Base-by-base conservation (phyloP, 202 grass and related monocot species). In the Carex sylvatica region DNA sequence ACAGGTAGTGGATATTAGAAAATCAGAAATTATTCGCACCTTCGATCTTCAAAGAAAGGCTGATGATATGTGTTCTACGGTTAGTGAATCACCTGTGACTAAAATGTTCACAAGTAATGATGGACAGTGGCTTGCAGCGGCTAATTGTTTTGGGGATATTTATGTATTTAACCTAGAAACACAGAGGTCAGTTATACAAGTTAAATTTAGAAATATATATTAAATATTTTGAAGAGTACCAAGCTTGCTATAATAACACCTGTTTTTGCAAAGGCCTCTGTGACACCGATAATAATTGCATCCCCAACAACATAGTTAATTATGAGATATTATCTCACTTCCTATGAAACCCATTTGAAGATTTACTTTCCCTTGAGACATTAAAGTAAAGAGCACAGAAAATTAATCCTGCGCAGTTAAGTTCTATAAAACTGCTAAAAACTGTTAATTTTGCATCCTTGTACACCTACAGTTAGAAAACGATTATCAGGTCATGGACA, bases 131-230 rank as follows among this genome's bases (percentile, higher is more conserved):
- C 67, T 99, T 36, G 88, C 89, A 74, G 88, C 91, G 24, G 82
- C 86, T 66, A 96, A 88, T 88, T 96, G 89, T 79, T 92, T 89
- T 82, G 97, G 93, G 26, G 97, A 99, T 87, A 89, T 99, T 59
- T 99, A 93, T 83, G 70, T 99, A 83, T 96, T 96, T 78, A 99
- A 93, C 26, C 88, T 99, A 71, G 97, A 99, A 83, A 88, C 91
- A 36, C 80, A 92, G 55, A 99, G 93, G 97, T 99, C 80, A 72
- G 80, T 68, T 65, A 40, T 46, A 36, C 2, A 77, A 59, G 28
- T 19, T 20, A 3, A 40, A 9, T 77, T 51, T 72, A 83, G 35
- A 28, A 61, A 49, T 60, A 35, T 47, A 75, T 60, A 73, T 38
- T 84, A 59, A 63, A 47, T 5, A 10, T 23, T 80, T 53, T 40